Conservation (phyloP, 352 stramenopile species). For the Phytophthora sansomeana region DNA sequence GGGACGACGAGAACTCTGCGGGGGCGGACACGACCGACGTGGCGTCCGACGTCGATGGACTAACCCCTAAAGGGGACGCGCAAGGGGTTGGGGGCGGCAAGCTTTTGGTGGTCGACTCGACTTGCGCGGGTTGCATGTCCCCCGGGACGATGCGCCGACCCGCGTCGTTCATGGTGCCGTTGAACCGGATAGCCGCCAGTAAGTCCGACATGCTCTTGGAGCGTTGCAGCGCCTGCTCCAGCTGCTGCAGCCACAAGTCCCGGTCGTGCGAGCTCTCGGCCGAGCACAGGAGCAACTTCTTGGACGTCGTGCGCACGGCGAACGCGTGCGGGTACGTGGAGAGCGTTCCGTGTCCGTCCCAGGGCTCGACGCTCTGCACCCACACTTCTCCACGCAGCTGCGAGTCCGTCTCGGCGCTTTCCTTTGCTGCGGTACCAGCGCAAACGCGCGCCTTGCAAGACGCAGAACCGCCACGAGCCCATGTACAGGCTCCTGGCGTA, state of each 20-base stretch:
- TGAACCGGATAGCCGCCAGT: too few species aligned
- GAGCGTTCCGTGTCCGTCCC: slow-evolving; percentile 64
- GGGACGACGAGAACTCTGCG: slow-evolving; percentile 9
- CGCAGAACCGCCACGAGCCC: slow-evolving; percentile 78
- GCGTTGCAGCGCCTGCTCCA: slow-evolving; percentile 38
- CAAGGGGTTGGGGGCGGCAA: slow-evolving; percentile 29
- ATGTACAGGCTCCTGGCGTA: slow-evolving; percentile 79
- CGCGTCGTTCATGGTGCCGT: too few species aligned
- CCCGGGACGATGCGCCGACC: slow-evolving; percentile 61
- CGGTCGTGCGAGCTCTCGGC: slow-evolving; percentile 52
- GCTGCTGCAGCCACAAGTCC: slow-evolving; percentile 52
- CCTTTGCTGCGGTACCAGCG: slow-evolving; percentile 74
- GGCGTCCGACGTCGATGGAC: slow-evolving; percentile 9
- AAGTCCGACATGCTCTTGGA: slow-evolving; percentile 35
- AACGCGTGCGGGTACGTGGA: slow-evolving; percentile 68
- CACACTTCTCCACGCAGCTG: slow-evolving; percentile 69
- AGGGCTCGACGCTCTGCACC: slow-evolving; percentile 64
- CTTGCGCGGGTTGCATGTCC: slow-evolving; percentile 50
- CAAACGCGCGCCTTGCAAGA: slow-evolving; percentile 65
- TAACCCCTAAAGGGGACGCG: too few species aligned
- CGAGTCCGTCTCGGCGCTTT: slow-evolving; percentile 53
- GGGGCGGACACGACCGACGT: slow-evolving; percentile 24
- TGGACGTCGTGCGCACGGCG: slow-evolving; percentile 62
- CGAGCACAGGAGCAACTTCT: slow-evolving; percentile 69
- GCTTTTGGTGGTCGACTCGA: too few species aligned